Conservation (phyloP, 2,329 filamentous ascomycete species). For the Pseudogymnoascus sp. region DNA sequence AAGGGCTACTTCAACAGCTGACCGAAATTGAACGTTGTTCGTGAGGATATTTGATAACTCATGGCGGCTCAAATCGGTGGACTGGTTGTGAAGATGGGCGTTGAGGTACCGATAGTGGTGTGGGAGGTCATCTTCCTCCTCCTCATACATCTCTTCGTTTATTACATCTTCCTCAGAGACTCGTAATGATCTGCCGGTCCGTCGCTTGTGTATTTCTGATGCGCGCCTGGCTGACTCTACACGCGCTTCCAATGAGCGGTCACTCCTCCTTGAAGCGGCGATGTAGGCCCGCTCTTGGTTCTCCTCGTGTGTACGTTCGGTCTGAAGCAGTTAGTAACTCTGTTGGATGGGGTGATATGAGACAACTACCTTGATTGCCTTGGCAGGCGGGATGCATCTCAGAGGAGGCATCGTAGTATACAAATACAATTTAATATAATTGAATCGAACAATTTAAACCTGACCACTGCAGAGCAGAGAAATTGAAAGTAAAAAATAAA, state of each 20-base stretch:
- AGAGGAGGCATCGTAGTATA: conserved; percentile 23
- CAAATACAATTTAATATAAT: background rate
- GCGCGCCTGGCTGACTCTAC: conserved; percentile 80
- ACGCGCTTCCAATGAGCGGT: conserved; percentile 78
- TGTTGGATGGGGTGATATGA: background rate
- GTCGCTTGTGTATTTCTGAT: conserved; percentile 82
- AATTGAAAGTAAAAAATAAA: background rate
- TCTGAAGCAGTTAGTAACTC: conserved; percentile 37
- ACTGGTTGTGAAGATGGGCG: conserved; percentile 39
- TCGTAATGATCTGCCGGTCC: conserved; percentile 72
- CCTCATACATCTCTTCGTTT: conserved; percentile 94
- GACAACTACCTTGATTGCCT: conserved; percentile 28
- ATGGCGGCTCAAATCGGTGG: conserved; percentile 20
- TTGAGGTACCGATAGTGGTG: conserved; percentile 56
- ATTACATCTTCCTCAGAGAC: conserved; percentile 81
- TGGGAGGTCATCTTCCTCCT: conserved; percentile 76
- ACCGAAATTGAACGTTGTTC: conserved; percentile 37
- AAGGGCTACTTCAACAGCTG: background rate
- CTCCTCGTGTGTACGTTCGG: conserved; percentile 68
- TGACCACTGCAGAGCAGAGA: background rate
- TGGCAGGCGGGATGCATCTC: conserved; percentile 27
- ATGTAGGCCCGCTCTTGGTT: conserved; percentile 88
- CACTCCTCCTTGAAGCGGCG: conserved; percentile 77
- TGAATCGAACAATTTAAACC: background rate
- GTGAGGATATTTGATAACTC: conserved; percentile 40